Evolutionary conservation across 345 rosid genomes (phyloP).

Genomic region (Boechera retrofracta): DNA sequence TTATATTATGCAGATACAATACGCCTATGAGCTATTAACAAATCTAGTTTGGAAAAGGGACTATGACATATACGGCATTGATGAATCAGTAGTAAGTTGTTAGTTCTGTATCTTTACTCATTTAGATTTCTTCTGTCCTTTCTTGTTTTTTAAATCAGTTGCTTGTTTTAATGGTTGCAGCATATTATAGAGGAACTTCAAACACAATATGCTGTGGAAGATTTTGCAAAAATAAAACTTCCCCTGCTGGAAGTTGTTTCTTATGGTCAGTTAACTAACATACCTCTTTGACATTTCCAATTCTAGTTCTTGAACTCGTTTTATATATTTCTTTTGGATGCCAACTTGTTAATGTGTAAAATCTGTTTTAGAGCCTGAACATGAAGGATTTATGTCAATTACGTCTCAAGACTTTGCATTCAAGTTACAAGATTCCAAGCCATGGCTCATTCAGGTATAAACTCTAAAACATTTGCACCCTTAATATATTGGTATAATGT

Average conservation of each 20-base stretch:
- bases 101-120: conserved; percentile 14
- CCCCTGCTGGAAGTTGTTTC: conserved; percentile 63
- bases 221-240: conserved; percentile 53
- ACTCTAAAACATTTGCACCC: background rate
- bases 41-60: conserved; percentile 82
- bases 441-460: conserved; percentile 79
- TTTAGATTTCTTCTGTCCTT: conserved; percentile 6
- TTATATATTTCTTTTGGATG: background rate
- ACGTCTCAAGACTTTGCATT: conserved; percentile 56
- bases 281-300: conserved; percentile 7
- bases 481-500: background rate
- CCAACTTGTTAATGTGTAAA: conserved; percentile 22
- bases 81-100: conserved; percentile 76
- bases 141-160: conserved; percentile 3
- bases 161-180: conserved; percentile 52
- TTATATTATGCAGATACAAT: conserved; percentile 61
- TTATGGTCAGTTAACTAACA: conserved; percentile 60
- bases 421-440: conserved; percentile 59
- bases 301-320: background rate
- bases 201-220: conserved; percentile 54
- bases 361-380: conserved; percentile 50
- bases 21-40: conserved; percentile 80
- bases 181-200: conserved; percentile 57
- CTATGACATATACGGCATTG: conserved; percentile 77
- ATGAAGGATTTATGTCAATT: conserved; percentile 55